Percentiles rank a stretch among this genome's conserved stretches.
These are phyloP conservation scores for Microbotryomycetes sp. DNA, from an alignment of 1,284 basidiomycete species.

Conservation along the genomic window DNA sequence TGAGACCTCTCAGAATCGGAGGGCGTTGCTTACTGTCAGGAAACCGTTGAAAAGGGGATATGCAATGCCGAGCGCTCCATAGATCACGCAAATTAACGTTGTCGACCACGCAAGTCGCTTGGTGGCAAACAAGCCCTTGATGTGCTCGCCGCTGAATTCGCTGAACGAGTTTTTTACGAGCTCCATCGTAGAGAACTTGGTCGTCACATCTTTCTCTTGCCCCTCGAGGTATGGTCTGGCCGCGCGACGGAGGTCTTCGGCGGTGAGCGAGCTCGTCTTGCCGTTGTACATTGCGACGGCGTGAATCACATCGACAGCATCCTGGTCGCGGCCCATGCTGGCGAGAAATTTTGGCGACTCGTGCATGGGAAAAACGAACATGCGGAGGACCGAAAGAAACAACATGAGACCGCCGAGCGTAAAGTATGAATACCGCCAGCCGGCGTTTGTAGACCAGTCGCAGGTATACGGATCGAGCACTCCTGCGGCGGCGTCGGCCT, in stretches of 20 bases:
- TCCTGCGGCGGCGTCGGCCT: constrained; percentile 32
- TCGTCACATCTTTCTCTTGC: constrained; percentile 26
- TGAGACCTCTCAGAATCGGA: constrained; percentile 44
- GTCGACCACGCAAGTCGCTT: constrained; percentile 51
- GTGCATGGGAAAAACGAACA: constrained; percentile 45
- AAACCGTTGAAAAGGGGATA: constrained; percentile 51
- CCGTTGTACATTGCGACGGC: constrained; percentile 51
- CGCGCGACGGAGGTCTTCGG: constrained; percentile 45
- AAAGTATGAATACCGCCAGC: constrained; percentile 39
- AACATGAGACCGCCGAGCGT: constrained; percentile 35
- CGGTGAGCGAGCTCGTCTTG: constrained; percentile 45
- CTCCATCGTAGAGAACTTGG: constrained; percentile 36
- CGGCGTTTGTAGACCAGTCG: constrained; percentile 45
- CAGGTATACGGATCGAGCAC: constrained; percentile 39
- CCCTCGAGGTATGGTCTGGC: constrained; percentile 34
- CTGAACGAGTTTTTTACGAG: constrained; percentile 45
- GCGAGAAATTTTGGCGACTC: constrained; percentile 58
- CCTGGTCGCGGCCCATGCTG: constrained; percentile 52
- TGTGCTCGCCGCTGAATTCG: constrained; percentile 47
- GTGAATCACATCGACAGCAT: constrained; percentile 47
- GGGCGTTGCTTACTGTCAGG: too few relatives aligned
- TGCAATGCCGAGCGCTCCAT: constrained; percentile 55
- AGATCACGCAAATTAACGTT: constrained; percentile 50
- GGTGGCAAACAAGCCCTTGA: constrained; percentile 51
- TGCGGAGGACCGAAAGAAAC: constrained; percentile 38